These are phyloP conservation scores for Hypoxylon intermedium DNA, from an alignment of 495 filamentous ascomycete genomes.

Conservation along the genomic window DNA sequence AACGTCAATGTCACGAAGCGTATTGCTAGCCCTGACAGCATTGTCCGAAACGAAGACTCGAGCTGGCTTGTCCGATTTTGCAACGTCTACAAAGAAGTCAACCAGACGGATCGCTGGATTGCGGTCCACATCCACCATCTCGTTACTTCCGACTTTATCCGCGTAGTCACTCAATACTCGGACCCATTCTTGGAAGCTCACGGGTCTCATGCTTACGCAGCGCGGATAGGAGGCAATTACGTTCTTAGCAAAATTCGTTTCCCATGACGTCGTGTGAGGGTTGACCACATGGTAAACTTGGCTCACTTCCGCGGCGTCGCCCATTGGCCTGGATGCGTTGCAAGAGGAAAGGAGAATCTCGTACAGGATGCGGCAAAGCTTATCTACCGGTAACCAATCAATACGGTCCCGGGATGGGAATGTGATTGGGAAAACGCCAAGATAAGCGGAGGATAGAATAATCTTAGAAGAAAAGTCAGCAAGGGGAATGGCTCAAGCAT, in stretches of 20 bases:
- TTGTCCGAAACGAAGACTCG: neutral
- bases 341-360: neutral
- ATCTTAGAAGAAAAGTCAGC: neutral
- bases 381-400: constrained; percentile 5
- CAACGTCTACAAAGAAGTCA: neutral
- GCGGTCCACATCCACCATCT: neutral
- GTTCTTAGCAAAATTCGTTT: neutral
- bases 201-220: neutral
- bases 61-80: neutral
- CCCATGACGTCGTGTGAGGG: constrained; percentile 2
- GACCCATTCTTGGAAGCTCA: constrained; percentile 1
- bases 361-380: neutral
- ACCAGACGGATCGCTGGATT: neutral
- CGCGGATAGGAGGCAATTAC: neutral
- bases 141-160: neutral
- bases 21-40: neutral
- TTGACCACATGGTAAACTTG: constrained; percentile 4
- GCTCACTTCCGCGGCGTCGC: neutral
- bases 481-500: neutral
- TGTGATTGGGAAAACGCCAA: neutral
- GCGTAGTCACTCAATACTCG: neutral
- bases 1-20: neutral
- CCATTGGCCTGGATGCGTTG: neutral
- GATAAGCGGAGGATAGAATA: neutral
- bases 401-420: constrained; percentile 1